Conservation (phyloP, 495 filamentous ascomycete species). For the Aspergillus leporis region DNA sequence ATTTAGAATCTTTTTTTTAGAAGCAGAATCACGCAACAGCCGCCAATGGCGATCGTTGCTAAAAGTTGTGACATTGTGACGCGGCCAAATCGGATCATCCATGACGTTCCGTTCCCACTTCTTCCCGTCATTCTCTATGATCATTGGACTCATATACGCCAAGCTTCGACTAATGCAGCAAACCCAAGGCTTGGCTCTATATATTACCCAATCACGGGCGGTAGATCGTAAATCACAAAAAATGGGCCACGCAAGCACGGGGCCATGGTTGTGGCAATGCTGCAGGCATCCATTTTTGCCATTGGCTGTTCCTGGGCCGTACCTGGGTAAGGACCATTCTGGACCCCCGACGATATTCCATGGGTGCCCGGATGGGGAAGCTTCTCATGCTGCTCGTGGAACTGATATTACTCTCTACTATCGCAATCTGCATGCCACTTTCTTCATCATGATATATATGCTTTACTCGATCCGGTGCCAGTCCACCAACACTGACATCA, state of each 20-base stretch:
- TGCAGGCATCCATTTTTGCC: conserved; percentile 5
- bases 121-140: background rate
- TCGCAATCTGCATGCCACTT: too few species aligned
- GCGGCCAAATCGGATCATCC: conserved; percentile 18
- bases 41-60: conserved; percentile 12
- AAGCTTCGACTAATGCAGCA: conserved; percentile 29
- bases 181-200: conserved; percentile 15
- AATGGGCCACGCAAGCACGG: conserved; percentile 7
- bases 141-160: conserved; percentile 4
- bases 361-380: background rate
- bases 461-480: too few species aligned
- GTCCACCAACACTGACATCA: background rate
- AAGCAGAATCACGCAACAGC: conserved; percentile 12
- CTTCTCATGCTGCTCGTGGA: background rate
- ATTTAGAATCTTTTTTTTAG: conserved; percentile 7
- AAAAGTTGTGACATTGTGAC: conserved; percentile 11
- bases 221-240: background rate
- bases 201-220: background rate
- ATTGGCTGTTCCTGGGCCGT: background rate
- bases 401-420: too few species aligned
- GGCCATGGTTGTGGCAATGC: conserved; percentile 1
- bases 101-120: conserved; percentile 12
- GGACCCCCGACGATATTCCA: background rate
- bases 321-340: background rate
- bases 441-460: too few species aligned